Base-by-base conservation (phyloP, 129 eudicot species). In the Calendula officinalis region DNA sequence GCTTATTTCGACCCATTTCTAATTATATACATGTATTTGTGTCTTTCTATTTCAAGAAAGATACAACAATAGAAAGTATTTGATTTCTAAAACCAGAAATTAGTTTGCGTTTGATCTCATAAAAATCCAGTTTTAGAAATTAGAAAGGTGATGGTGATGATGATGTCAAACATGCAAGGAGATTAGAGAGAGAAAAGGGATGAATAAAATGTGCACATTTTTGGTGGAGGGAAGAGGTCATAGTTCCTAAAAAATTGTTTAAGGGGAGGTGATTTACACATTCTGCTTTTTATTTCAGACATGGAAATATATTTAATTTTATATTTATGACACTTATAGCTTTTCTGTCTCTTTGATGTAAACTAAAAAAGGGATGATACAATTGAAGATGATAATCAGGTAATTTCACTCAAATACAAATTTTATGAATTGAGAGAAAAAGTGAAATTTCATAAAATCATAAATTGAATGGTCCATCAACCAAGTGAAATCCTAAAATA, bases 1-100 rank as follows among this genome's bases (percentile, higher is more conserved):
- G 96, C 77, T 88, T 88, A 56, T 79, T 81, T 10, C 96, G 82
- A 36, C 96, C 96, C 96, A 88, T 88, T 64, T 45, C 67, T 65
- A 56, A 73, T 73, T 73, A 65, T 73, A 73, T 73, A 67, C 72
- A 56, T 73, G 72, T 14, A 72, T 39, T 7, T 46, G 17, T 36
- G 32, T 56, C 12, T 65, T 73, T 73, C 78, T 73, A 73, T 73
- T 73, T 73, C 78, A 57, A 73, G 78, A 73, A 73, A 73, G 78
- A 73, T 73, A 67, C 57, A 73, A 73, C 67, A 73, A 73, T 73
- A 73, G 66, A 57, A 73, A 67, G 61, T 65, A 56, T 14, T 56
- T 56, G 60, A 4, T 73, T 73, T 73, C 78, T 65, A 73, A 73
- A 73, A 65, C 66, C 78, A 73, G 78, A 73, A 73, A 73, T 66